phyloP scores from a whole-genome alignment of 108 stramenopile genomes.

The Cyclotella atomus region DNA sequence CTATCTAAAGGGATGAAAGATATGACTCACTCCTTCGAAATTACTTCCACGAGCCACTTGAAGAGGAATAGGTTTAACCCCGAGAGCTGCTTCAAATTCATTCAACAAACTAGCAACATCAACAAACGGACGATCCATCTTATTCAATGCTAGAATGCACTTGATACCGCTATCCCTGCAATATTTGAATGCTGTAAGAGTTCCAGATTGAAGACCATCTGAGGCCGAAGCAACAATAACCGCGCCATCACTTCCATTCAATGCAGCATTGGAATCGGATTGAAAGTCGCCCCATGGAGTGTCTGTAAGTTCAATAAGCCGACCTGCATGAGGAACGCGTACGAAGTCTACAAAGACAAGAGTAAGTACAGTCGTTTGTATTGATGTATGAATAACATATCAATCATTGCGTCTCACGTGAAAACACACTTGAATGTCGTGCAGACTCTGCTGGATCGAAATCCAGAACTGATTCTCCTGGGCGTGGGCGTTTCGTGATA shows the following conservation, averaged over 20 bases:
- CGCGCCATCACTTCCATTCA: constrained; percentile 40
- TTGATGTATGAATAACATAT: too few relatives aligned
- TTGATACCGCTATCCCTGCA: constrained; percentile 36
- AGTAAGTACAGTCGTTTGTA: background rate
- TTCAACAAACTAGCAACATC: constrained; percentile 20
- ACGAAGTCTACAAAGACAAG: constrained; percentile 1
- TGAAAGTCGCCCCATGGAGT: constrained; percentile 46
- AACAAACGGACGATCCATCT: constrained; percentile 42
- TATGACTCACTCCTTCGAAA: constrained; percentile 22
- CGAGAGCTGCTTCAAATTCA: constrained; percentile 24
- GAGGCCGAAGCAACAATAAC: constrained; percentile 42
- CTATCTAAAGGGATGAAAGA: too few relatives aligned
- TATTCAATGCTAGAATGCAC: constrained; percentile 37
- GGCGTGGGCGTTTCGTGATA: constrained; percentile 22
- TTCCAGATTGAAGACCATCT: constrained; percentile 32
- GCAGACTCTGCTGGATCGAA: constrained; percentile 38
- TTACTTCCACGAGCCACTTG: constrained; percentile 21
- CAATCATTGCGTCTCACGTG: constrained; percentile 26
- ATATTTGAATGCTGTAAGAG: constrained; percentile 26
- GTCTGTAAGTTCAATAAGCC: constrained; percentile 21
- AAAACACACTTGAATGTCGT: too few relatives aligned
- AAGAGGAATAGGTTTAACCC: constrained; percentile 37
- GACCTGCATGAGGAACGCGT: constrained; percentile 21
- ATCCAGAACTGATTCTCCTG: constrained; percentile 36
- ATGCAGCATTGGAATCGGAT: constrained; percentile 26